These are phyloP conservation scores for Candida khao-thaluensis DNA, from an alignment of 805 yeast genomes.

Conservation along the genomic window DNA sequence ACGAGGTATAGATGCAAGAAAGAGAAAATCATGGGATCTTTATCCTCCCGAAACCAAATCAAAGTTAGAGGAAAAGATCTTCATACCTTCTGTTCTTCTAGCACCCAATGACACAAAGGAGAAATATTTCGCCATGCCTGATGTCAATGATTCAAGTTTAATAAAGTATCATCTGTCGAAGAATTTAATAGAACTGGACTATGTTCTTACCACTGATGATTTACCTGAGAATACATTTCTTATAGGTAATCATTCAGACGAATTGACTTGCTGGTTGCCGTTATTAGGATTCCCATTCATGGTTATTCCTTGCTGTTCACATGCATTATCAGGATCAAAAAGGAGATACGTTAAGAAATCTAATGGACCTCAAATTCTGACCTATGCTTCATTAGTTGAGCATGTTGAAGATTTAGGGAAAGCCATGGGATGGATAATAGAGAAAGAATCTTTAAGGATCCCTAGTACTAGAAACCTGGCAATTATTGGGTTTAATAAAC, in stretches of 20 bases:
- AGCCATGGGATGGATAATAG: constrained; percentile 78
- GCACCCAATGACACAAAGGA: constrained; percentile 73
- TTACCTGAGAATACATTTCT: constrained; percentile 73
- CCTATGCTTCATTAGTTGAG: constrained; percentile 83
- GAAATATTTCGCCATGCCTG: constrained; percentile 54
- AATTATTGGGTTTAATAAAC: constrained; percentile 58
- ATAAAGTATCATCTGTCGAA: constrained; percentile 57
- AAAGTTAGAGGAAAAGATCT: constrained; percentile 67
- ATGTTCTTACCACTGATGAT: constrained; percentile 57
- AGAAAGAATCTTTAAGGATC: constrained; percentile 83
- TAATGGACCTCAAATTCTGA: constrained; percentile 39
- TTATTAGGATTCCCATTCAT: constrained; percentile 80
- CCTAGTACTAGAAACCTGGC: constrained; percentile 96
- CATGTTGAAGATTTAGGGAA: constrained; percentile 71
- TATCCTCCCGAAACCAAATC: constrained; percentile 66
- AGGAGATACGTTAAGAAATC: constrained; percentile 56
- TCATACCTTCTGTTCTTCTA: constrained; percentile 73
- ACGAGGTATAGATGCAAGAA: constrained; percentile 84
- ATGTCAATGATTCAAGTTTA: constrained; percentile 34
- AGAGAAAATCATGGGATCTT: constrained; percentile 80
- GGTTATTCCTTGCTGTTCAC: constrained; percentile 95
- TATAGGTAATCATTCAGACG: constrained; percentile 95
- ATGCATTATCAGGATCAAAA: constrained; percentile 74
- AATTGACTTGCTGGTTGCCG: constrained; percentile 94
- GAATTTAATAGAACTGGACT: constrained; percentile 48